Base-by-base conservation (phyloP, 257 asterid genomes). In the Nicotiana undulata region DNA sequence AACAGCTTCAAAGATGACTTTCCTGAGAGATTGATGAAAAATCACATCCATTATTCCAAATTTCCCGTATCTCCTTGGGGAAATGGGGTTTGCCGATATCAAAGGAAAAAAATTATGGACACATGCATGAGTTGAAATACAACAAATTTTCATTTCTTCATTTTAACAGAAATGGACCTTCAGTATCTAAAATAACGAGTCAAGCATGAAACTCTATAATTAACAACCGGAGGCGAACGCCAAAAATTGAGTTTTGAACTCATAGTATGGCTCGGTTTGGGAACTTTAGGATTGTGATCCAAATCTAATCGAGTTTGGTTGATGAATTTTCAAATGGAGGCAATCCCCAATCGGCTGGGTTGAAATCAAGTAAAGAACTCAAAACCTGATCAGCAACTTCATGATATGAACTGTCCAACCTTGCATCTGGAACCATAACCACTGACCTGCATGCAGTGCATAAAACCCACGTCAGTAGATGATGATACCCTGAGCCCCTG, bases 381-480 rank as follows among this genome's bases (percentile, higher is more conserved):
- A 95, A 86, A 85, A 93, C 93, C 84, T 88, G 97, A 88, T 93
- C 94, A 2, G 98, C 97, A 20, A 83, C 89, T 84, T 85, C 76
- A 22, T 83, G 94, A 85, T 60, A 91, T 3, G 94, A 87, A 82
- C 84, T 87, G 89, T 93, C 98, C 91, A 95, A 75, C 83, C 94
- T 93, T 72, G 93, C 91, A 89, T 95, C 99, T 61, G 99, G 99
- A 83, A 92, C 95, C 98, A 95, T 95, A 79, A 95, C 95, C 13
- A 85, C 97, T 9, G 89, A 89, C 99, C 97, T 95, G 97, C 88
- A 85, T 67, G 74, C 64, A 52, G 32, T 53, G 76, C 81, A 79
- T 81, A 60, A 26, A 83, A 24, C 83, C 53, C 44, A 81, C 51
- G 53, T 56, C 79, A 26, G 65, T 52, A 49, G 84, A 46, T n/a